Evolutionary conservation across 192 early-diverging fungal genomes (phyloP), one percentile per base, ranked within the genome.

Genomic region (Phlyctochytrium bullatum): DNA sequence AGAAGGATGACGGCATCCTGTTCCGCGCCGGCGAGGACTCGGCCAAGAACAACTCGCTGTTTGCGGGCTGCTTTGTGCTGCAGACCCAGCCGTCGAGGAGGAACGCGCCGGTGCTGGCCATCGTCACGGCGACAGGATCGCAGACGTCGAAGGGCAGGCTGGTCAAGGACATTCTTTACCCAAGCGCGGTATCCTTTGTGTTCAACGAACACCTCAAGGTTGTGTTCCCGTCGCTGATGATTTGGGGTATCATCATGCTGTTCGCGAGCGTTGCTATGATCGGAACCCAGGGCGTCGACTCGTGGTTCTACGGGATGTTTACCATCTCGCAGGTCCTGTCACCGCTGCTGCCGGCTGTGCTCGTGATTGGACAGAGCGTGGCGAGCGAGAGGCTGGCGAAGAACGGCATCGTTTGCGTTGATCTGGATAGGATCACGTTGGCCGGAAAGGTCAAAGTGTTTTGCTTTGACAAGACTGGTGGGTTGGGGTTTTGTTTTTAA

Each of bases 151-250:
- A 90, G 71, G 91, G 91, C 27, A 66, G 69, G 54, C 77, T 92
- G 60, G 83, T 92, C 61, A 85, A 89, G 68, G 86, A 89, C 71
- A 92, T 92, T 65, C 69, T 92, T 61, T 90, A 82, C 79, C 91
- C 88, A 3, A 74, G 75, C 20, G 74, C 81, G 33, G 79, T 90
- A 69, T 84, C 83, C 36, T 92, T 92, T 71, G 83, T 91, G 17
- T 92, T 92, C 73, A 83, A 86, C 62, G 91, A 91, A 78, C 90
- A 91, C 62, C 78, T 91, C 69, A 90, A 89, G 47, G 73, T 89
- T 2, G 90, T 88, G 17, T 75, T 91, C 67, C 63, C 76, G 31
- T 72, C 89, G 30, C 73, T 92, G 52, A 74, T 91, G 30, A 36
- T 76, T 27, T 92, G 90, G 83, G 89, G 89, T 50, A 72, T 86